Conservation (phyloP, 768 basidiomycete genomes). For the Trametes punicea region DNA sequence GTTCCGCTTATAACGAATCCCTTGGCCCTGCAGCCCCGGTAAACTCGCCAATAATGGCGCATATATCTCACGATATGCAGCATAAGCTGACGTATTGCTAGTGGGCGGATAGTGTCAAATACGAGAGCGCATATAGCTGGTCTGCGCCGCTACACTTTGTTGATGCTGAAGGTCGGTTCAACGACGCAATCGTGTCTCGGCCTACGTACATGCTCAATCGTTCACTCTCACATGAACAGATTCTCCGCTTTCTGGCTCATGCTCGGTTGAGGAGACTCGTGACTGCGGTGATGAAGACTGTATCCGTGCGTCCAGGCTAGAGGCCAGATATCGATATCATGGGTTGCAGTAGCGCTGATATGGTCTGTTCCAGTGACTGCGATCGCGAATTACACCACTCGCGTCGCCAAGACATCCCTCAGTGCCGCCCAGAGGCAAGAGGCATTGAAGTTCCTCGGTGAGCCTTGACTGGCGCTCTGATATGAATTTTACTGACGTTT, state of each 20-base stretch:
- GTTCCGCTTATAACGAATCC: constrained; percentile 40
- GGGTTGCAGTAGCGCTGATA: not conserved
- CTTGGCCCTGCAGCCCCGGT: constrained; percentile 51
- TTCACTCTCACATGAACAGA: not conserved
- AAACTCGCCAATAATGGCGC: not conserved
- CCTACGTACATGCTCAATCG: not conserved
- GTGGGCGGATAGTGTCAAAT: constrained; percentile 53
- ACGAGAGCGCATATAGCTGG: constrained; percentile 32
- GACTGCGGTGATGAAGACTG: constrained; percentile 40
- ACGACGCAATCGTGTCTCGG: no score
- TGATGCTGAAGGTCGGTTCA: constrained; percentile 38
- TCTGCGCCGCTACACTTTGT: constrained; percentile 42
- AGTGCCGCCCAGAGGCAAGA: constrained; percentile 43
- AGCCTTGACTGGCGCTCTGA: not conserved
- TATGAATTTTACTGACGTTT: not conserved
- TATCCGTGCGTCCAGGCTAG: no score
- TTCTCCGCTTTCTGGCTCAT: constrained; percentile 30
- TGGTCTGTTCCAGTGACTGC: constrained; percentile 40
- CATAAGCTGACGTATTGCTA: constrained; percentile 14
- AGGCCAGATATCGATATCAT: no score
- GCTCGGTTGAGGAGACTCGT: constrained; percentile 45
- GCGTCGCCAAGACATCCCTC: constrained; percentile 42
- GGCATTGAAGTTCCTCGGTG: constrained; percentile 50
- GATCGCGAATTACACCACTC: constrained; percentile 55
- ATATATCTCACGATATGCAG: not conserved